A percentile compares a stretch with the other conserved stretches of the same genome.
Evolutionary conservation across 805 yeast genomes (phyloP).

Genomic region (Saccharomycopsis sp.): DNA sequence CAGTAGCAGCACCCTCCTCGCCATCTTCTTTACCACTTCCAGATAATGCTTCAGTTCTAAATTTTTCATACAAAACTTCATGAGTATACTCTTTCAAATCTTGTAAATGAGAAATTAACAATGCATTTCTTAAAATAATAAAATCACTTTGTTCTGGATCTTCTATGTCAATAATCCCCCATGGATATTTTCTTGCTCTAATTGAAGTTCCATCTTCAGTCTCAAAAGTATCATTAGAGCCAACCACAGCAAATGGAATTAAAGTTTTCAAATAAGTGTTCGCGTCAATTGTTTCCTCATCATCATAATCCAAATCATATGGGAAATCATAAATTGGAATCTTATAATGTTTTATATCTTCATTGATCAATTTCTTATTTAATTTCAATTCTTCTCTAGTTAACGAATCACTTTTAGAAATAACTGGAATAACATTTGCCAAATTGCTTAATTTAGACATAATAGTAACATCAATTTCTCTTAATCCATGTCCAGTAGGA

Average conservation of each 20-base stretch:
- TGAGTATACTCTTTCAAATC: constrained; percentile 87
- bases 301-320: constrained; percentile 45
- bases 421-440: constrained; percentile 80
- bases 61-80: constrained; percentile 79
- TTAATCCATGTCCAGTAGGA: constrained; percentile 80
- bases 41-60: constrained; percentile 80
- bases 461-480: constrained; percentile 69
- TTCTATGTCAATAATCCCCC: constrained; percentile 56
- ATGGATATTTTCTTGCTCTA: constrained; percentile 50
- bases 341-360: constrained; percentile 64
- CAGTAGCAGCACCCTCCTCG: constrained; percentile 4
- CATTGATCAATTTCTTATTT: constrained; percentile 67
- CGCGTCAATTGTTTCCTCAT: constrained; percentile 59
- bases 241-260: constrained; percentile 63
- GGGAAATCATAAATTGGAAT: constrained; percentile 74
- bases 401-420: constrained; percentile 80
- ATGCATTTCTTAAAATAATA: constrained; percentile 67
- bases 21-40: constrained; percentile 38
- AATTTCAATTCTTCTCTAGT: constrained; percentile 68
- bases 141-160: constrained; percentile 76
- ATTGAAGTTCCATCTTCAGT: constrained; percentile 34
- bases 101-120: constrained; percentile 76
- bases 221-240: constrained; percentile 57
- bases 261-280: constrained; percentile 57
- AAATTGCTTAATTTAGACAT: constrained; percentile 73